A percentile compares a stretch with the other conserved stretches of the same genome.
phyloP scores from a whole-genome alignment of 2,329 filamentous ascomycete genomes.

The Paracamarosporium sp. region DNA sequence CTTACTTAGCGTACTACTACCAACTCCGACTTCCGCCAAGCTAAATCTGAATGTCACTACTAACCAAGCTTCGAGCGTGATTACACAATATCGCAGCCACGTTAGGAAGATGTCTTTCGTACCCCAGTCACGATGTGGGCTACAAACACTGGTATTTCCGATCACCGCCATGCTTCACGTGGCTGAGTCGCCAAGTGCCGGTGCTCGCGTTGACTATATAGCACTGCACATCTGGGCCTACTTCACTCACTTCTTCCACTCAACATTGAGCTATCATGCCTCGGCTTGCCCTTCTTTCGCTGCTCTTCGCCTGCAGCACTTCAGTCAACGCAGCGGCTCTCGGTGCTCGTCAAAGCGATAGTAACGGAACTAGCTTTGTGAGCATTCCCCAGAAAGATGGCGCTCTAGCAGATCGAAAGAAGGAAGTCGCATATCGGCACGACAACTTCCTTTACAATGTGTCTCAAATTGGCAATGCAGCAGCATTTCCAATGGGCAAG shows the following conservation, averaged over 20 bases:
- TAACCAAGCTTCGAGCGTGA: background rate
- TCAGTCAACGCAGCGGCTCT: conserved; percentile 1
- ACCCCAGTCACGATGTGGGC: background rate
- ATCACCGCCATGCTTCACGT: background rate
- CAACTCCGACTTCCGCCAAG: too few relatives aligned
- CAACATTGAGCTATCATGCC: background rate
- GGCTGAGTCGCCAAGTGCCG: background rate
- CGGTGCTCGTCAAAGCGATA: conserved; percentile 8
- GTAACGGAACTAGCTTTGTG: conserved; percentile 3
- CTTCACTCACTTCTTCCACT: background rate
- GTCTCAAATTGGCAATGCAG: conserved; percentile 8
- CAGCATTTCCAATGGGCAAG: conserved; percentile 8
- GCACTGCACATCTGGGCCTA: background rate
- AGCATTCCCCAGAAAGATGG: conserved; percentile 2
- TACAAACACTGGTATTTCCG: background rate
- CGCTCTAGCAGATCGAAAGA: background rate
- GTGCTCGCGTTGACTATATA: background rate
- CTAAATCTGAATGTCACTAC: too few relatives aligned
- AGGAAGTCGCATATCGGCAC: conserved; percentile 4
- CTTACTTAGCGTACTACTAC: too few relatives aligned
- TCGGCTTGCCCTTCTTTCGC: background rate
- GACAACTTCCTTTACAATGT: conserved; percentile 11
- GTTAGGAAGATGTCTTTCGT: background rate
- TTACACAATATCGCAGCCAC: background rate
- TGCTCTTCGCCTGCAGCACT: conserved; percentile 2